Percentiles rank a stretch among this genome's conserved stretches.
Evolutionary conservation across 1,284 basidiomycete species (phyloP).

Genomic region (Amylostereum areolatum): DNA sequence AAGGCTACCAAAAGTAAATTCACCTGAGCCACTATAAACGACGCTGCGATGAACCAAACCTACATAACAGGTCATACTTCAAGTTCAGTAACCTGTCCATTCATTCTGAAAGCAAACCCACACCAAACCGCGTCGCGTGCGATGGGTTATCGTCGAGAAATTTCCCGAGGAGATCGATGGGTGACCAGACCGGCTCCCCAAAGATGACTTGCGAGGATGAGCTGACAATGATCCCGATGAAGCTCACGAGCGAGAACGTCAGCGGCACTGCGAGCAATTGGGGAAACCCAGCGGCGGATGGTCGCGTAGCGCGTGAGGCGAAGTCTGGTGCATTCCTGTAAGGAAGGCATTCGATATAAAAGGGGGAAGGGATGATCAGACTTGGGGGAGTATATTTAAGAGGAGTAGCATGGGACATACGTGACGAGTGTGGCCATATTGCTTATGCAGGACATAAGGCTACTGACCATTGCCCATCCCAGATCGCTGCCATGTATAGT

Average conservation of each 20-base stretch:
- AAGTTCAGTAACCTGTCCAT: background rate
- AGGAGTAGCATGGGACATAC: conserved; percentile 27
- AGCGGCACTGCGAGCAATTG: conserved; percentile 73
- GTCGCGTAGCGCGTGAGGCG: conserved; percentile 65
- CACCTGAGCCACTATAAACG: conserved; percentile 71
- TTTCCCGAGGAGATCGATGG: conserved; percentile 63
- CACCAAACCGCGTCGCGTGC: conserved; percentile 60
- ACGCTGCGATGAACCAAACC: conserved; percentile 73
- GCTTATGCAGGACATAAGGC: conserved; percentile 74
- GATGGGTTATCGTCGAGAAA: conserved; percentile 66
- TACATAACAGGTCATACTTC: conserved; percentile 11
- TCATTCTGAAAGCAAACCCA: conserved; percentile 20
- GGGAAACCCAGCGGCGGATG: conserved; percentile 63
- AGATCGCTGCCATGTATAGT: conserved; percentile 65
- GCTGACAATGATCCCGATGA: conserved; percentile 82
- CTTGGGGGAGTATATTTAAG: background rate
- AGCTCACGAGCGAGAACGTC: conserved; percentile 72
- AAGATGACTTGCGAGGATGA: conserved; percentile 76
- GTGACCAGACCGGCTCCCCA: conserved; percentile 76
- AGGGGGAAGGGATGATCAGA: conserved; percentile 10
- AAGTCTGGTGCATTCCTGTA: conserved; percentile 73
- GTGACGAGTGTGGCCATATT: conserved; percentile 75
- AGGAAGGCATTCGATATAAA: conserved; percentile 6
- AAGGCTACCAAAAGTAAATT: conserved; percentile 11
- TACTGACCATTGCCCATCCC: conserved; percentile 76